Evolutionary conservation across 2,329 filamentous ascomycete species (phyloP), one percentile per base, ranked within the genome.

Genomic region (Aspergillus sp.): DNA sequence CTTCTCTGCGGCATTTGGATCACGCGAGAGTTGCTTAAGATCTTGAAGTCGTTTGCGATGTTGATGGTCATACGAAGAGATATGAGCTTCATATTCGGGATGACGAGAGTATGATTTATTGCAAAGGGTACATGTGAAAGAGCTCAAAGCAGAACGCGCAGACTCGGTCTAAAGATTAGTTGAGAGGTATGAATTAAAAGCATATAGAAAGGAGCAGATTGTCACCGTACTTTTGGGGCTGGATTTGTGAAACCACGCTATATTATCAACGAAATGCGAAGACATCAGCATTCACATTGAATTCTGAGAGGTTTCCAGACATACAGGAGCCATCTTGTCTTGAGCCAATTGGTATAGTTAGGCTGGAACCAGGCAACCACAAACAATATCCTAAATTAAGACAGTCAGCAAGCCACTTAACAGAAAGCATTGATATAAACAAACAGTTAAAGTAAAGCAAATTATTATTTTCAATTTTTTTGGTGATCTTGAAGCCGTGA

Each of bases 31-130:
- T 50, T 72, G 69, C 49, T 73, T 73, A 13, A 73, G 61, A 33
- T 73, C 70, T 45, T 70, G 66, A 6, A 69, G 54, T 45, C 74
- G 70, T 71, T 94, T 90, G 65, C 90, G 90, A 69, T 98, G 93
- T 57, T 88, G 87, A 69, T 98, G 93, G 63, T 97, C 93, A 68
- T 97, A 97, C 58, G 87, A 93, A 51, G 83, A 83, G 44, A 96
- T 87, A 66, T 98, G 93, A 6, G 90, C 86, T 68, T 97, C 91
- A 66, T 94, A 96, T 65, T 97, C 91, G 62, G 94, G 91, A 77
- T 95, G 91, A 44, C 93, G 89, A 2, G 85, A 83, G 70, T 97
- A 98, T 57, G 90, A 91, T 71, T 97, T 97, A 51, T 86, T 83
- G 73, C 93, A 97, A 43, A 97, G 80, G 33, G 83, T 80, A 73